Evolutionary conservation across 192 early-diverging fungal genomes (phyloP).

Genomic region (Backusella circina): DNA sequence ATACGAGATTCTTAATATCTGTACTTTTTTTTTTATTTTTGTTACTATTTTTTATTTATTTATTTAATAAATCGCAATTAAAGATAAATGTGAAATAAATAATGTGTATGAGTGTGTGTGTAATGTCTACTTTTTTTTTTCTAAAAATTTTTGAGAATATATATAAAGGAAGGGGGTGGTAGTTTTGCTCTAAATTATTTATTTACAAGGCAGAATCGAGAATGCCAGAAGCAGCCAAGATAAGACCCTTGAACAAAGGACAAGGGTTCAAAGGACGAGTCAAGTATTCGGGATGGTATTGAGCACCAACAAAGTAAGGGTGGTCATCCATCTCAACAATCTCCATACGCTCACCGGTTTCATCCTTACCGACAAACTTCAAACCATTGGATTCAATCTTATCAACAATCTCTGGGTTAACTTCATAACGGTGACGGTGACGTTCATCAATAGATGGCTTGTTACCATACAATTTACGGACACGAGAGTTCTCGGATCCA

Average conservation of each 20-base stretch:
- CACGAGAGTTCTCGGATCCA: slow-evolving; percentile 58
- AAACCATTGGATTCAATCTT: slow-evolving; percentile 78
- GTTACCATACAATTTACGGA: slow-evolving; percentile 63
- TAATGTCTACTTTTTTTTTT: not conserved
- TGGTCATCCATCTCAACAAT: slow-evolving; percentile 85
- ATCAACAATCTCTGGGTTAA: slow-evolving; percentile 85
- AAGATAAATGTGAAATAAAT: not conserved
- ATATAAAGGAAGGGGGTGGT: slow-evolving; percentile 1
- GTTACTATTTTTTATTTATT: not conserved
- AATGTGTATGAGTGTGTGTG: not conserved
- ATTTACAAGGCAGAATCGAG: slow-evolving; percentile 44
- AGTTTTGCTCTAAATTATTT: not conserved
- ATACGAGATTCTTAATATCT: not conserved
- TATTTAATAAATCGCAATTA: not conserved
- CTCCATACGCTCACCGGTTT: slow-evolving; percentile 97
- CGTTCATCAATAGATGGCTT: slow-evolving; percentile 71
- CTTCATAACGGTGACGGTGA: slow-evolving; percentile 97
- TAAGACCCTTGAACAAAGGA: slow-evolving; percentile 89
- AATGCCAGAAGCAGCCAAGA: slow-evolving; percentile 79
- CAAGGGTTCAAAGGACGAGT: slow-evolving; percentile 90
- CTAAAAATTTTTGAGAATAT: not conserved
- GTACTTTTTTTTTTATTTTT: not conserved
- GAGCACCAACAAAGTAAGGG: slow-evolving; percentile 91
- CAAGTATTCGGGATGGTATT: slow-evolving; percentile 98
- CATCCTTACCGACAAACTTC: slow-evolving; percentile 90